Conservation (phyloP, 345 rosid genomes). For the Sisymbrium altissimum region DNA sequence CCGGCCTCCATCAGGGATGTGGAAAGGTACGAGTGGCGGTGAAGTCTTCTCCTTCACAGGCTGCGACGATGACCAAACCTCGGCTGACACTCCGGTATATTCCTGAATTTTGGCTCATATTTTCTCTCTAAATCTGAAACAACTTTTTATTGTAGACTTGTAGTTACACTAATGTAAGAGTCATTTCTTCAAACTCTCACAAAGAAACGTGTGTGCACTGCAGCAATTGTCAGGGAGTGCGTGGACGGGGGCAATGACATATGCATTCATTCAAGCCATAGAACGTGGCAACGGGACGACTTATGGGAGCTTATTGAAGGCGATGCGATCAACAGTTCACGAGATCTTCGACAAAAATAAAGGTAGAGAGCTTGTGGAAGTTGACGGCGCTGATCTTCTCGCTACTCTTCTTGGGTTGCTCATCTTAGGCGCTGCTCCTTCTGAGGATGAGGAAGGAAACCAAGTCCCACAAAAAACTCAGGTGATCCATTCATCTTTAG, state of each 20-base stretch:
- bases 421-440: slow-evolving; percentile 37
- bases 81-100: slow-evolving; percentile 74
- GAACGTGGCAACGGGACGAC: slow-evolving; percentile 68
- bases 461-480: slow-evolving; percentile 20
- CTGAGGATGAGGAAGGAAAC: slow-evolving; percentile 8
- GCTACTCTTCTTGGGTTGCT: slow-evolving; percentile 63
- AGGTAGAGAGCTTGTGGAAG: slow-evolving; percentile 32
- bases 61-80: slow-evolving; percentile 79
- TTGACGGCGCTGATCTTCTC: slow-evolving; percentile 44
- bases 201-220: neutral
- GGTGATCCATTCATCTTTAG: slow-evolving; percentile 36
- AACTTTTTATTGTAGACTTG: neutral
- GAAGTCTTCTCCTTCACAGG: slow-evolving; percentile 88
- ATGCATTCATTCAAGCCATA: slow-evolving; percentile 77
- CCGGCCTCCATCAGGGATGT: slow-evolving; percentile 63
- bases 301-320: slow-evolving; percentile 61
- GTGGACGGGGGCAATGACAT: slow-evolving; percentile 96
- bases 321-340: slow-evolving; percentile 75
- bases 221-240: slow-evolving; percentile 70
- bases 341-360: slow-evolving; percentile 29
- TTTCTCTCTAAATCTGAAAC: neutral
- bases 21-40: slow-evolving; percentile 96
- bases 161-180: neutral
- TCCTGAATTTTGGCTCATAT: neutral
- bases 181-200: neutral